A percentile compares a stretch with the other conserved stretches of the same genome.
Evolutionary conservation across 1,139 yeast species (phyloP).

Genomic region (Scheffersomyces illinoinensis): DNA sequence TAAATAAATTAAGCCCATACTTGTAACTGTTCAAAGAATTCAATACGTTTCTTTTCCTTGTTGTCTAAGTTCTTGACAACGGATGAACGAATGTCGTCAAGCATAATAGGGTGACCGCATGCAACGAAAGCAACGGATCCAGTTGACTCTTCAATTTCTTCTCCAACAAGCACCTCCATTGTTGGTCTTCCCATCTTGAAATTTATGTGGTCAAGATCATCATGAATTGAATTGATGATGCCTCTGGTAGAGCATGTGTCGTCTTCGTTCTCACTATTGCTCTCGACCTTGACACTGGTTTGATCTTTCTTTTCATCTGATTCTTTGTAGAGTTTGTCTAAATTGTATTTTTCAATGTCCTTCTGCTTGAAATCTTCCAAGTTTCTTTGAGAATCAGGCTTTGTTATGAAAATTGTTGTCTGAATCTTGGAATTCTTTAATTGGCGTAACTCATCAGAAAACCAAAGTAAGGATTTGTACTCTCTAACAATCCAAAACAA

Average conservation of each 20-base stretch:
- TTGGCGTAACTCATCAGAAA: conserved; percentile 30
- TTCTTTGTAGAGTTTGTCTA: neutral
- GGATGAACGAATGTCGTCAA: conserved; percentile 30
- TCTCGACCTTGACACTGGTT: neutral
- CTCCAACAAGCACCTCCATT: conserved; percentile 17
- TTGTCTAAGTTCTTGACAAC: conserved; percentile 27
- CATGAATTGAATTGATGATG: conserved; percentile 3
- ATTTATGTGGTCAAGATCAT: conserved; percentile 8
- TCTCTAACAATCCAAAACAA: conserved; percentile 41
- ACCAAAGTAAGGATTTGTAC: conserved; percentile 32
- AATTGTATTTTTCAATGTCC: neutral
- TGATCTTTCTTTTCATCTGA: neutral
- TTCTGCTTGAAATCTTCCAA: conserved; percentile 12
- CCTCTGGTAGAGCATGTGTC: neutral
- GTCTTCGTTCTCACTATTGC: neutral
- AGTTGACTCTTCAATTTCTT: conserved; percentile 20
- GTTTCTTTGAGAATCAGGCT: conserved; percentile 19
- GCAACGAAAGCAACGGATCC: conserved; percentile 29
- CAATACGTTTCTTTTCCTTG: conserved; percentile 21
- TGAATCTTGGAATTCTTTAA: conserved; percentile 26
- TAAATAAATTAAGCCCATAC: conserved; percentile 21
- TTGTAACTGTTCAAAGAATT: conserved; percentile 30
- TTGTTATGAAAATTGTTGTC: conserved; percentile 33
- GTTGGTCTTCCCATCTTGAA: conserved; percentile 29
- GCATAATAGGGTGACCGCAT: conserved; percentile 34